Percentiles rank a stretch among this genome's conserved stretches.
These are phyloP conservation scores for Phanerochaete carnosa DNA, from an alignment of 768 basidiomycete species.

Conservation along the genomic window DNA sequence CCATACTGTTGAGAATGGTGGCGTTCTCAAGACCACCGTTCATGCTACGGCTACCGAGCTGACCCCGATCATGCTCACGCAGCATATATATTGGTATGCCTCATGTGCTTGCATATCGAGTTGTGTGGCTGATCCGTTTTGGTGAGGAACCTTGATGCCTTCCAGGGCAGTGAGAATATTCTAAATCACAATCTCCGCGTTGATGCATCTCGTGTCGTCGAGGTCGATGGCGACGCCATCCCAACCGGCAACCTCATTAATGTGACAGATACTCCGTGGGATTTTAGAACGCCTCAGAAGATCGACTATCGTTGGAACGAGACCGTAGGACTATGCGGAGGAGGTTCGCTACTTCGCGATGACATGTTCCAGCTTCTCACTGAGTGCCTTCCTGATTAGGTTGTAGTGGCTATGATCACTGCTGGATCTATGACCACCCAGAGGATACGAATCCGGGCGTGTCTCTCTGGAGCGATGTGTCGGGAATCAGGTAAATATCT, in stretches of 20 bases:
- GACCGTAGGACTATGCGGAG: slow-evolving; percentile 20
- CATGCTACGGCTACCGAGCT: slow-evolving; percentile 44
- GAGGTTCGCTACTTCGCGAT: slow-evolving; percentile 13
- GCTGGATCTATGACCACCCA: slow-evolving; percentile 45
- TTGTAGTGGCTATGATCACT: slow-evolving; percentile 50
- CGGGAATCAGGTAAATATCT: slow-evolving; percentile 43
- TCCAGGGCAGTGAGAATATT: slow-evolving; percentile 37
- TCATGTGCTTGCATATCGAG: not conserved
- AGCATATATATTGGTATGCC: slow-evolving; percentile 49
- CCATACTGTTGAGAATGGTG: slow-evolving; percentile 42
- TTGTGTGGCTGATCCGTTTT: not conserved
- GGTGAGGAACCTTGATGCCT: slow-evolving; percentile 49
- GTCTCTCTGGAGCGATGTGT: slow-evolving; percentile 44
- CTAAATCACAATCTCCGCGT: slow-evolving; percentile 25
- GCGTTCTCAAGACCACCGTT: slow-evolving; percentile 40
- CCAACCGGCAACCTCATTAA: slow-evolving; percentile 35
- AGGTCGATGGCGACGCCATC: slow-evolving; percentile 34
- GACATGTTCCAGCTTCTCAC: not conserved
- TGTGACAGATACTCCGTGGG: slow-evolving; percentile 33
- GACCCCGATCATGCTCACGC: slow-evolving; percentile 58
- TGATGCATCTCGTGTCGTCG: slow-evolving; percentile 31
- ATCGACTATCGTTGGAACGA: slow-evolving; percentile 22
- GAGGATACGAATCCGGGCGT: slow-evolving; percentile 27
- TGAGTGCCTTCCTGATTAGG: slow-evolving; percentile 19
- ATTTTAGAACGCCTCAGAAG: slow-evolving; percentile 35